phyloP scores from a whole-genome alignment of 495 filamentous ascomycete genomes.

The Gamarada debralockiae region DNA sequence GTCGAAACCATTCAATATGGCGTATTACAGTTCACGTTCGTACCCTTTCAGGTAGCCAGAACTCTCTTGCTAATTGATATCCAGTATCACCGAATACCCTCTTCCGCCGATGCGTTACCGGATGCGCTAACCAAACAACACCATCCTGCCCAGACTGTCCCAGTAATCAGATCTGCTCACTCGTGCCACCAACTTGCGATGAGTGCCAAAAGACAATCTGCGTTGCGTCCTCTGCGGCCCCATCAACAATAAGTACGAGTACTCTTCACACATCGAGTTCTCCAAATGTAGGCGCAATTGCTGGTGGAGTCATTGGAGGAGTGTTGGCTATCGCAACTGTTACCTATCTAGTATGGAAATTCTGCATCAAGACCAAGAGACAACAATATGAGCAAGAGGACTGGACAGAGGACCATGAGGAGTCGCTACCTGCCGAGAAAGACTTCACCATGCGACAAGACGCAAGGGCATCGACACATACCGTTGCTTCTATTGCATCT shows the following conservation, averaged over 20 bases:
- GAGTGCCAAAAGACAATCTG: constrained; percentile 59
- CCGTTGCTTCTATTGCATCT: constrained; percentile 86
- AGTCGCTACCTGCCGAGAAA: constrained; percentile 37
- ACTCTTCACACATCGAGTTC: constrained; percentile 24
- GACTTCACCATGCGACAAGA: constrained; percentile 58
- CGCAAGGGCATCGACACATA: constrained; percentile 76
- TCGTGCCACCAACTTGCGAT: constrained; percentile 51
- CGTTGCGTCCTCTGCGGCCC: constrained; percentile 39
- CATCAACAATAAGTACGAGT: constrained; percentile 25
- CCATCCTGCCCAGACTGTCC: constrained; percentile 50
- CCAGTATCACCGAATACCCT: constrained; percentile 25
- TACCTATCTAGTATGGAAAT: constrained; percentile 80
- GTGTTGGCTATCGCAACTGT: constrained; percentile 62
- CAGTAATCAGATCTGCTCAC: constrained; percentile 48
- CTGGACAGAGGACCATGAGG: constrained; percentile 44
- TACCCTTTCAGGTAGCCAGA: neutral
- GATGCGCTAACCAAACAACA: constrained; percentile 35
- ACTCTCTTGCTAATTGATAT: constrained; percentile 3
- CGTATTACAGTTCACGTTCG: constrained; percentile 9
- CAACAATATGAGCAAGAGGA: constrained; percentile 49
- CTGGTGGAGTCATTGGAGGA: constrained; percentile 80
- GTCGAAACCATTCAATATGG: constrained; percentile 6
- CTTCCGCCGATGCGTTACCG: constrained; percentile 43
- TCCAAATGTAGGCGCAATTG: constrained; percentile 74
- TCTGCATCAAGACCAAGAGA: constrained; percentile 77